Evolutionary conservation across 83 land plant species (phyloP).

Genomic region (Picea abies): DNA sequence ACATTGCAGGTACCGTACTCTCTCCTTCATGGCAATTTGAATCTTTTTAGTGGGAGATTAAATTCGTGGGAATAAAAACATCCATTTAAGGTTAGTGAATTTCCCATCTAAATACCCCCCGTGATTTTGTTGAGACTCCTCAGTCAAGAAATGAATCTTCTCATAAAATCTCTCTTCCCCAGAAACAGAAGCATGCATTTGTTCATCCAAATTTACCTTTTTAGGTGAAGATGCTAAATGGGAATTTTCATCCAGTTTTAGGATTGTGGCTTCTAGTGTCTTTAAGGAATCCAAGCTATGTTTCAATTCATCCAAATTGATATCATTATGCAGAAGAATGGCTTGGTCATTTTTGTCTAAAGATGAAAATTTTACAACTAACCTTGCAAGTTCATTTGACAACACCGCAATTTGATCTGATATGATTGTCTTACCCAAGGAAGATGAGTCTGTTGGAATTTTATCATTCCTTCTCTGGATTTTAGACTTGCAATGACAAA

Average conservation of each 20-base stretch:
- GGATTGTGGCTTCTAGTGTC: not conserved
- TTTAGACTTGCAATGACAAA: too few species aligned
- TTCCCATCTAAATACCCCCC: too few species aligned
- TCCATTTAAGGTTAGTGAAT: too few species aligned
- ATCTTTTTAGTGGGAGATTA: too few species aligned
- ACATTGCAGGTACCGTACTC: too few species aligned
- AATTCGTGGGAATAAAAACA: too few species aligned
- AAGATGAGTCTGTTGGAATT: too few species aligned
- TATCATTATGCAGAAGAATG: constrained; percentile 9
- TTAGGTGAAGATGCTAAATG: not conserved
- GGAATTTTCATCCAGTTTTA: not conserved
- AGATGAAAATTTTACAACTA: not conserved
- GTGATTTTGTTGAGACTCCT: too few species aligned
- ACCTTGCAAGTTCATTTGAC: not conserved
- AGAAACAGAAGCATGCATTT: not conserved
- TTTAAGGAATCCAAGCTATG: not conserved
- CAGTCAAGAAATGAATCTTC: too few species aligned
- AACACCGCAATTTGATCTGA: not conserved
- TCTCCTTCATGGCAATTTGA: too few species aligned
- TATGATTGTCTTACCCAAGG: not conserved
- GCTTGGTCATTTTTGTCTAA: not conserved
- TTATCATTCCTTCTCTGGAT: too few species aligned
- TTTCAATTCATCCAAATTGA: not conserved
- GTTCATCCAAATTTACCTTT: constrained; percentile 4
- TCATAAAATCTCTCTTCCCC: too few species aligned